A percentile compares a stretch with the other conserved stretches of the same genome.
These are phyloP conservation scores for Venustampulla echinocandica DNA, from an alignment of 495 filamentous ascomycete genomes.

Conservation along the genomic window DNA sequence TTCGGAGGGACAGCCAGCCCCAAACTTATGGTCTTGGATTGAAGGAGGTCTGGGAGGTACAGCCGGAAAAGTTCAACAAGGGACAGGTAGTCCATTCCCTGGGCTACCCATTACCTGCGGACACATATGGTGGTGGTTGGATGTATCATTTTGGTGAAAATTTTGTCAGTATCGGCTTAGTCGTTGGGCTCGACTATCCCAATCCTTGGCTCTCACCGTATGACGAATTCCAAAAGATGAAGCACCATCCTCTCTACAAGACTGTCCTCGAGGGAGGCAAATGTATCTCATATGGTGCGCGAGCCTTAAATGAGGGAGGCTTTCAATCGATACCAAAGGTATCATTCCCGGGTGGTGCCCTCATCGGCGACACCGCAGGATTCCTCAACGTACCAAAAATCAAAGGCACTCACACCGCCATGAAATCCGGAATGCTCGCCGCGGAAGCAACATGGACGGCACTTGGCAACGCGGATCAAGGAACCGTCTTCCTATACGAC, in stretches of 20 bases:
- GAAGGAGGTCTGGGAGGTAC: constrained; percentile 96
- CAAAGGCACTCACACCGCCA: constrained; percentile 96
- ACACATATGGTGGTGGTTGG: constrained; percentile 95
- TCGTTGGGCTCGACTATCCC: constrained; percentile 89
- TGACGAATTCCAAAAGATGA: constrained; percentile 95
- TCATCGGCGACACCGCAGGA: constrained; percentile 93
- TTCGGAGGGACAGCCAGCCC: constrained; percentile 77
- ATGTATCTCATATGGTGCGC: constrained; percentile 93
- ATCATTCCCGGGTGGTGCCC: constrained; percentile 87
- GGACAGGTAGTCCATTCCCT: constrained; percentile 85
- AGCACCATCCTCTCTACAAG: constrained; percentile 86
- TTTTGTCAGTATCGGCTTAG: constrained; percentile 85
- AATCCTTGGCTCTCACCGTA: constrained; percentile 98
- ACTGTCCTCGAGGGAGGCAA: constrained; percentile 83
- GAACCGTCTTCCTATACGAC: constrained; percentile 82
- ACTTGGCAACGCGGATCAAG: constrained; percentile 46
- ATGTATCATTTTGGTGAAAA: constrained; percentile 99
- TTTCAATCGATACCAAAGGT: constrained; percentile 97
- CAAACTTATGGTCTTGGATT: constrained; percentile 93
- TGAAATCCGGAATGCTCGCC: constrained; percentile 95
- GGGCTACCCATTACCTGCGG: constrained; percentile 80
- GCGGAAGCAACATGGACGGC: constrained; percentile 82
- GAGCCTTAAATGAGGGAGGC: constrained; percentile 89
- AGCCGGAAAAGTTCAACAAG: constrained; percentile 83
- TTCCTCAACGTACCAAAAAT: constrained; percentile 98